A percentile compares a stretch with the other conserved stretches of the same genome.
phyloP scores from a whole-genome alignment of 2,329 filamentous ascomycete species.

The Myriosclerotinia scirpicola region DNA sequence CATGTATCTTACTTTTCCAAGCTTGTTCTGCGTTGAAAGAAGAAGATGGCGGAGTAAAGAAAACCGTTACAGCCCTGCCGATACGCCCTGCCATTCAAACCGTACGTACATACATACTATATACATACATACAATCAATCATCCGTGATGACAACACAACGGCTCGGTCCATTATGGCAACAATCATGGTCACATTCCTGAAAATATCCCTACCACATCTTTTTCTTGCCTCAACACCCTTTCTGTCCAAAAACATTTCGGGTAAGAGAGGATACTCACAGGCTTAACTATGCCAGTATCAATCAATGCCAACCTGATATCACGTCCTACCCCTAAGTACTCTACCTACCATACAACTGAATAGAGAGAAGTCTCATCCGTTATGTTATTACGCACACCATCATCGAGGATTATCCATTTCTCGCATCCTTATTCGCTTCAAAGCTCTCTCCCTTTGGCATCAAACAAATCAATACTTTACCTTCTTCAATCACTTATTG shows the following conservation, averaged over 20 bases:
- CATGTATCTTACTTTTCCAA: background rate
- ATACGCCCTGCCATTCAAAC: slow-evolving; percentile 1
- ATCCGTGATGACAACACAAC: slow-evolving; percentile 21
- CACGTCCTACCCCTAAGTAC: slow-evolving; percentile 1
- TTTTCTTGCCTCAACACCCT: background rate
- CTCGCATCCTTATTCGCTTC: background rate
- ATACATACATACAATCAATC: background rate
- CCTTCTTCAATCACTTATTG: background rate
- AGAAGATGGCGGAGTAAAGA: background rate
- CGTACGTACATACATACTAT: background rate
- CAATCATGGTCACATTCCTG: slow-evolving; percentile 18
- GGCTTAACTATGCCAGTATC: background rate
- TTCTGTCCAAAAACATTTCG: background rate
- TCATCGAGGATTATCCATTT: background rate
- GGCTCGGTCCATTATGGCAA: slow-evolving; percentile 22
- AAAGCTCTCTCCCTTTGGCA: background rate
- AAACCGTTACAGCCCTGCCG: slow-evolving; percentile 23
- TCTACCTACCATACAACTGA: background rate
- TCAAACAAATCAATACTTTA: background rate
- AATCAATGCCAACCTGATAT: slow-evolving; percentile 12
- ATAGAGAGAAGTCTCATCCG: background rate
- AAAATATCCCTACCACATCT: background rate
- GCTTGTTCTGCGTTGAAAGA: background rate
- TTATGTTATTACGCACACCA: background rate
- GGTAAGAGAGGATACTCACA: background rate